Evolutionary conservation across 1,284 basidiomycete genomes (phyloP), one percentile per base, ranked within the genome.

Genomic region (Puccinia hordei): DNA sequence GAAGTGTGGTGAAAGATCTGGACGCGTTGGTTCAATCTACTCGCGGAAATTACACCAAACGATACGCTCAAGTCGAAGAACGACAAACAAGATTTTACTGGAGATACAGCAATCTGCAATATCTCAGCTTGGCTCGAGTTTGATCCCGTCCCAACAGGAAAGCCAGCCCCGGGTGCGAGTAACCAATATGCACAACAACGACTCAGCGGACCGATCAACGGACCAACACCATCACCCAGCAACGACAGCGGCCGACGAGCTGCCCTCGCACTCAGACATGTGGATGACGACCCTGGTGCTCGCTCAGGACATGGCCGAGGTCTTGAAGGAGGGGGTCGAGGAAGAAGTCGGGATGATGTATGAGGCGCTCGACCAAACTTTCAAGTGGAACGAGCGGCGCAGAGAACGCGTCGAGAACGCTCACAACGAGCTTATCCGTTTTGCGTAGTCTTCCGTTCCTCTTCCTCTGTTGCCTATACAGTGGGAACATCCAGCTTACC

Each of bases 301-400:
- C 19, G 77, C 55, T 27, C 57, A 59, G n/a, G 77, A 79, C 33
- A 79, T 69, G 57, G 66, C 57, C 30, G 77, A 49, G n/a, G 77
- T 79, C 30, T 46, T 79, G 17, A 79, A 72, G 55, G 77, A 79
- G 1, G 68, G 68, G 27, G 68, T 72, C 19, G 77, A 79, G 49
- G 77, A 79, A 57, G 77, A 79, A 12, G 51, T 69, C 55, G 77
- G 35, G 46, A 57, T 79, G 35, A 55, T 72, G 49, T 79, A 79
- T 46, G 66, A 79, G 46, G 77, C 77, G 2, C 57, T 79, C 17
- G 66, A 79, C 49, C 77, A 72, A n/a, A 79, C 77, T 35, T 79
- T 79, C 57, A 79, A 79, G 46, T 79, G 77, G 77, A 61, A 61
- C 22, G 77, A 79, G 51, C 49, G 77, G n/a, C 30, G 68, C 35